Evolutionary conservation across 352 stramenopile species (phyloP), one percentile per base, ranked within the genome.

Genomic region (Phytophthora macrochlamydospora): DNA sequence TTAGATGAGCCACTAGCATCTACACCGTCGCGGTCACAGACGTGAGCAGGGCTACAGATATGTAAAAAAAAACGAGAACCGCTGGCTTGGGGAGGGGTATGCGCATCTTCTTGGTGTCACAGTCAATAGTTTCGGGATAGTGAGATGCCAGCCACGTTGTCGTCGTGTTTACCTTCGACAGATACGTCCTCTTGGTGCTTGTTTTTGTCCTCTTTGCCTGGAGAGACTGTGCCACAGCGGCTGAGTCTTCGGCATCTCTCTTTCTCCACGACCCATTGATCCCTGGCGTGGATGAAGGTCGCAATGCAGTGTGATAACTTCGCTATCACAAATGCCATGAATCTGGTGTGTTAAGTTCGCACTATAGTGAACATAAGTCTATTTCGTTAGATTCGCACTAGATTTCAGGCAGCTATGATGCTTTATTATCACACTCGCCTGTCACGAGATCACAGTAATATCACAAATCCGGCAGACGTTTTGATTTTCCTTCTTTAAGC

Each of bases 151-250:
- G 29, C 53, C 53, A 51, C 13, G 18, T 28, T 12, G n/a, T 53
- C 54, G 46, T 60, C 9, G 31, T n/a, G 11, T 60, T 54, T 29
- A 60, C 28, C 46, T 60, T 60, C 1, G 54, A 60, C n/a, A 30
- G 31, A 18, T 53, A 53, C 2, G 30, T 53, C 3, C 43, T 31
- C 54, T 60, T 60, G 28, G 43, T 60, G 30, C 54, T 60, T 24
- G 43, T 33, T 3, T 53, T 60, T 12, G 54, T 60, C 32, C 54
- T 8, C n/a, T 53, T 53, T 2, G 54, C 30, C 30, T 60, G 54
- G 13, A 60, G 43, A n/a, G 42, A 60, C n/a, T 60, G 42, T 3
- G 32, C 54, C 4, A 53, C 54, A 30, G 53, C 53, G 42, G 40
- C 40, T 13, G 40, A 46, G 18, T 46, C 40, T 6, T 46, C 40